Base-by-base conservation (phyloP, 1,284 basidiomycete genomes). In the Vanrija sp. region DNA sequence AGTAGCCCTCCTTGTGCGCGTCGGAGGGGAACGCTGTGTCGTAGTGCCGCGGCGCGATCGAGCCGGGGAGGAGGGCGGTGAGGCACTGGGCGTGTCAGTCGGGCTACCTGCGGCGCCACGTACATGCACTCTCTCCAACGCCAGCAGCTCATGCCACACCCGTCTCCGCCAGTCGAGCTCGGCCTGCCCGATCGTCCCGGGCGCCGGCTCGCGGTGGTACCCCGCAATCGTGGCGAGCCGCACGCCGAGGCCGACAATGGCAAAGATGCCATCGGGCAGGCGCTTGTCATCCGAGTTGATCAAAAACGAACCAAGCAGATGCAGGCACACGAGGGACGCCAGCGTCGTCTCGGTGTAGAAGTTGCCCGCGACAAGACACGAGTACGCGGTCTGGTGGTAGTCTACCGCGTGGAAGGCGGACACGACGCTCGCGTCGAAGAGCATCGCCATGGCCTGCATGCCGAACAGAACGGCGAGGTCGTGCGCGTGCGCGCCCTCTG, bases 271-370 rank as follows among this genome's bases (percentile, higher is more conserved):
- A 25, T 61, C 60, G 3, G 60, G 60, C 16, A 58, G 52, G 4
- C 54, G 46, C 39, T 57, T 53, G 53, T 61, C 60, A 45, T 61
- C 60, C 38, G 60, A 58, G 46, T 61, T 61, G 49, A 61, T 54
- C 34, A 61, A 38, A 51, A 54, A 61, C 23, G 50, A 48, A 21
- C 60, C 60, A 7, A 61, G 46, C 6, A 49, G 50, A n/a, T 54
- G 52, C 34, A 61, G 39, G 29, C 49, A 46, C 34, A 61, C 51
- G 15, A 61, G 56, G n/a, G 43, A 47, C 5, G 38, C 44, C 8
- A 61, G 52, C 25, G 60, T 58, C 18, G 56, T 61, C 43, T 58
- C 54, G 50, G 60, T 61, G 47, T 55, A 61, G 25, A 61, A 58
- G 55, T 52, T 55, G 49, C 56, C 60, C 1, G 60, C 60, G 29